Evolutionary conservation across 257 asterid genomes (phyloP), one percentile per base, ranked within the genome.

Genomic region (Nicotiana knightiana): DNA sequence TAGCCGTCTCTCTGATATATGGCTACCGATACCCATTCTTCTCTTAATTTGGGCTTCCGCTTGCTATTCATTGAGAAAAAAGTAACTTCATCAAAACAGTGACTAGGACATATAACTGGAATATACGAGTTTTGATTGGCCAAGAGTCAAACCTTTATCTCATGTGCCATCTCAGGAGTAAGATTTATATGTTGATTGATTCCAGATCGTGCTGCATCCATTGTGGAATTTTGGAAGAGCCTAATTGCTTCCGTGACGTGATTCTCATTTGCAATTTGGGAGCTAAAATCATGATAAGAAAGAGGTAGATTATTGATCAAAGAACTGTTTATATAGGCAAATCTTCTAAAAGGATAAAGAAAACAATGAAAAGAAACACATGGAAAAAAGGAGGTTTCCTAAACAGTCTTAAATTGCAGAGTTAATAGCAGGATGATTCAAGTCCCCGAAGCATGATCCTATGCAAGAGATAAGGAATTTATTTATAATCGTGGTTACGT

Each of bases 121-220:
- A 48, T 26, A 75, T 51, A 61, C 1, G 43, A 75, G 62, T 7
- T 51, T 26, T 75, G 43, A 61, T 32, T 28, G 75, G 37, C 64
- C 33, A 30, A 37, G 54, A 43, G 48, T 48, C 85, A 30, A 82
- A 96, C 98, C 97, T 92, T 92, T 37, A 94, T 92, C 93, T 96
- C 99, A 65, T 93, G 91, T 30, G 94, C 95, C 90, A 91, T 65
- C 90, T 96, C 98, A 10, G 98, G 99, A 65, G 97, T 92, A 21
- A 91, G 91, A 85, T 94, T 89, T 84, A 94, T 88, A 51, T 94
- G 97, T 70, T 92, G 97, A 86, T 90, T 90, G 55, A 94, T 86
- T 76, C 99, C 99, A 43, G 98, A 93, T 65, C 91, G 90, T 63
- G 98, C 99, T 66, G 99, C 99, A 89, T 96, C 99, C 97, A 94